phyloP scores from a whole-genome alignment of 768 basidiomycete species.

The Boletus rufocinnamomeus region DNA sequence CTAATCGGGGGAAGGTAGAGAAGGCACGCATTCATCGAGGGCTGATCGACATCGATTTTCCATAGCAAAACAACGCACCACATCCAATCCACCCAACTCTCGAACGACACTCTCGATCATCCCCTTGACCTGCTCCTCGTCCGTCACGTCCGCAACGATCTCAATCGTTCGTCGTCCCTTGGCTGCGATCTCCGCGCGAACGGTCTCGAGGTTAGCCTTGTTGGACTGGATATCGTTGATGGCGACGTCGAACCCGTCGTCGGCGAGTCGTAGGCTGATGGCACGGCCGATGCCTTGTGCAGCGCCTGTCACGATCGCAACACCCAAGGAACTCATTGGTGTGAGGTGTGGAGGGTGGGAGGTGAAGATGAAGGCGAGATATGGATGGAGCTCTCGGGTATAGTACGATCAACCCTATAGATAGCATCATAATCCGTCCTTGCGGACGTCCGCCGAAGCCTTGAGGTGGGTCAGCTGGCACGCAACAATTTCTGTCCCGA shows the following conservation, averaged over 20 bases:
- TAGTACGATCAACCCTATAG: neutral
- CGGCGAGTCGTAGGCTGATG: conserved; percentile 48
- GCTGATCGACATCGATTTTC: neutral
- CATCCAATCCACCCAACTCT: conserved; percentile 18
- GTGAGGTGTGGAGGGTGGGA: neutral
- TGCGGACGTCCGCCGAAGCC: too few relatives aligned
- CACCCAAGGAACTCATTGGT: conserved; percentile 8
- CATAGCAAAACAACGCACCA: conserved; percentile 8
- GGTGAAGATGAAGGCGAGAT: neutral
- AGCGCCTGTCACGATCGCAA: conserved; percentile 48
- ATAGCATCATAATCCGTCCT: too few relatives aligned
- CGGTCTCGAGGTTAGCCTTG: conserved; percentile 2
- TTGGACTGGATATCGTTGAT: conserved; percentile 42
- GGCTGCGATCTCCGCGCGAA: conserved; percentile 2
- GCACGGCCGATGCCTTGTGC: conserved; percentile 51
- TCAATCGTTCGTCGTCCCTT: neutral
- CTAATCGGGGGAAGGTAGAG: neutral
- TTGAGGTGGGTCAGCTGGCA: too few relatives aligned
- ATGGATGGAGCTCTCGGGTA: too few relatives aligned
- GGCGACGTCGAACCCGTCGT: conserved; percentile 45
- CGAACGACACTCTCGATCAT: conserved; percentile 16
- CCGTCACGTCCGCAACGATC: conserved; percentile 6
- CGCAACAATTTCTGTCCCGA: too few relatives aligned
- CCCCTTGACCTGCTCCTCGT: conserved; percentile 8
- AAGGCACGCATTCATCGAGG: neutral